Base-by-base conservation (phyloP, 1,284 basidiomycete genomes). In the Laetiporus sulphureus region DNA sequence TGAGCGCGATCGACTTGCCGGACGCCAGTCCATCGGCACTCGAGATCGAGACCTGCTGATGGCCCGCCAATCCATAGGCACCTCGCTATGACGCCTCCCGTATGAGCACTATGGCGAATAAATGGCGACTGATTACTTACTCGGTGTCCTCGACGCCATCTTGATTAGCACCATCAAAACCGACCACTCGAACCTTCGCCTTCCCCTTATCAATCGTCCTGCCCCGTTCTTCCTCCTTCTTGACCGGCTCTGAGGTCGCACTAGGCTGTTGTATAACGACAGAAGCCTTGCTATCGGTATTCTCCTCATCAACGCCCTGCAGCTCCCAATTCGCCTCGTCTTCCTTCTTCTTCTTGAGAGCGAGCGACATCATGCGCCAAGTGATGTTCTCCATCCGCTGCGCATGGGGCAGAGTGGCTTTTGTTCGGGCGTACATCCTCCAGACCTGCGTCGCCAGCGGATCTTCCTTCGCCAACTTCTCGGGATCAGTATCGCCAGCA, bases 351-450 rank as follows among this genome's bases (percentile, higher is more conserved):
- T 90, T 93, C 69, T 87, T 85, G 48, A 97, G 66, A 7, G 86
- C 88, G 57, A 99, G 71, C 32, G 93, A 88, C 94, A 97, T 97
- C 90, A 98, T 91, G 48, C 96, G 71, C 95, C 95, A 97, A 0
- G 93, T 96, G 40, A 97, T 63, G 59, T 96, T 97, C 68, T 98
- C 95, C 91, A 98, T 94, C 51, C 93, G 71, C 60, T 93, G 90
- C 0, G 89, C 91, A 60, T 96, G 91, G 29, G 93, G 92, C 34
- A 96, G 66, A 39, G 76, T 78, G 16, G 85, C 86, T 63, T 92
- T 92, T 29, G 88, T 89, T 48, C 88, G 82, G 29, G 91, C 83
- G 59, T 93, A 98, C 77, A 97, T 91, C 66, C 85, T 91, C 95
- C 95, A 98, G 12, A 98, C 88, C 64, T 97, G 92, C 1, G 93